These are phyloP conservation scores for Kokia cookei DNA, from an alignment of 441 rosid species.

Conservation along the genomic window DNA sequence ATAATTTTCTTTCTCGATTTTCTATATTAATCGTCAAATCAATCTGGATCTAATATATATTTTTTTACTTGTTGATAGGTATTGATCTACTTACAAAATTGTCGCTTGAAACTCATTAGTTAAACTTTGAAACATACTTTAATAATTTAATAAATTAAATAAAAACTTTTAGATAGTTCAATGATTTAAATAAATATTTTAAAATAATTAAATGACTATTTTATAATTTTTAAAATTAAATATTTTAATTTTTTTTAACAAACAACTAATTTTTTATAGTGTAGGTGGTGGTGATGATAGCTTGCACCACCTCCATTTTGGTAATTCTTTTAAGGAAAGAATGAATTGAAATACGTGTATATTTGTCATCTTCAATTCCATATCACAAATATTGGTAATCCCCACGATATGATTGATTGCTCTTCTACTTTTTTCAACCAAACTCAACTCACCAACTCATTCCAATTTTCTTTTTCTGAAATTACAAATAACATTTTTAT, in stretches of 20 bases:
- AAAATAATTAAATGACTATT: accelerated
- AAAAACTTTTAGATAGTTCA: accelerated
- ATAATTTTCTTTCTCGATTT: accelerated
- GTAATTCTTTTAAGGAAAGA: not conserved
- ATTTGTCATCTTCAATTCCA: not conserved
- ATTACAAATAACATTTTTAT: too few relatives aligned
- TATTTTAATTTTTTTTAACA: not conserved
- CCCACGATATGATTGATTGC: not conserved
- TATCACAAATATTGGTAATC: not conserved
- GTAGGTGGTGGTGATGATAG: not conserved
- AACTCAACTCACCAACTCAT: not conserved
- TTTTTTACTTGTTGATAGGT: too few relatives aligned
- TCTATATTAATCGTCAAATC: too few relatives aligned
- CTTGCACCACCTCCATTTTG: not conserved
- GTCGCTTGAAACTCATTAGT: accelerated
- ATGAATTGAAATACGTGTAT: not conserved
- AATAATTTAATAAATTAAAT: too few relatives aligned
- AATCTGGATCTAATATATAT: too few relatives aligned
- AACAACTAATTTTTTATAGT: not conserved
- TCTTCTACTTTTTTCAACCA: not conserved
- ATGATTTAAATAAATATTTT: too few relatives aligned
- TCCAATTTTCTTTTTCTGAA: too few relatives aligned
- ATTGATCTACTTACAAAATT: accelerated
- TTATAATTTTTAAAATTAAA: too few relatives aligned
- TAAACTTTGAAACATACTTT: too few relatives aligned